Conservation (phyloP, 2,329 filamentous ascomycete species). For the Metarhizium sp. region DNA sequence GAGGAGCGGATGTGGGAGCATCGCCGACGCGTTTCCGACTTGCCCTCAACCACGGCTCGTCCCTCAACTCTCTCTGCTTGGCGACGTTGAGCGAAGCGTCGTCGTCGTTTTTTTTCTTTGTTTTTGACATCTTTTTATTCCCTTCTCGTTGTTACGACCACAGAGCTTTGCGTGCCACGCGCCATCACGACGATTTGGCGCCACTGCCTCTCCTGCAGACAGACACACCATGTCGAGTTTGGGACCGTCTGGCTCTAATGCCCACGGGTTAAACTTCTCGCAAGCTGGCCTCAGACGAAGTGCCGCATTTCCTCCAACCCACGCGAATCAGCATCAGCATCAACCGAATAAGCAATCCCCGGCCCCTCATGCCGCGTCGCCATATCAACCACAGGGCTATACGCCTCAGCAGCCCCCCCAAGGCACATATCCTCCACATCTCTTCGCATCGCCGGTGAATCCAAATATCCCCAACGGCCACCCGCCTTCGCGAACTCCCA, state of each 20-base stretch:
- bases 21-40: constrained; percentile 3
- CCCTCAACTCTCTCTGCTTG: neutral
- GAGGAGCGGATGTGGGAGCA: constrained; percentile 5
- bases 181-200: neutral
- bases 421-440: constrained; percentile 39
- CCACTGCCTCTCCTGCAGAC: constrained; percentile 1
- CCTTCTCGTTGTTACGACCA: neutral
- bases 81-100: neutral
- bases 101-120: neutral
- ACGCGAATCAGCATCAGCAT: constrained; percentile 39
- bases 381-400: constrained; percentile 46
- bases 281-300: constrained; percentile 40
- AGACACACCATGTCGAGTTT: constrained; percentile 35
- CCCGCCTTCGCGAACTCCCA: constrained; percentile 30
- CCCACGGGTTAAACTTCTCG: constrained; percentile 44
- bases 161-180: constrained; percentile 1
- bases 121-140: neutral
- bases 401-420: constrained; percentile 40
- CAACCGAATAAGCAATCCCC: constrained; percentile 47
- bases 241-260: constrained; percentile 39
- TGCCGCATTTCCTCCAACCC: constrained; percentile 33
- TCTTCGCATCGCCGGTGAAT: constrained; percentile 41
- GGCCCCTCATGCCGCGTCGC: constrained; percentile 43
- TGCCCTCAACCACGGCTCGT: neutral
- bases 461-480: constrained; percentile 36